Percentiles rank a stretch among this genome's conserved stretches.
Conservation (phyloP, 805 yeast genomes). For the Pichia californica region DNA sequence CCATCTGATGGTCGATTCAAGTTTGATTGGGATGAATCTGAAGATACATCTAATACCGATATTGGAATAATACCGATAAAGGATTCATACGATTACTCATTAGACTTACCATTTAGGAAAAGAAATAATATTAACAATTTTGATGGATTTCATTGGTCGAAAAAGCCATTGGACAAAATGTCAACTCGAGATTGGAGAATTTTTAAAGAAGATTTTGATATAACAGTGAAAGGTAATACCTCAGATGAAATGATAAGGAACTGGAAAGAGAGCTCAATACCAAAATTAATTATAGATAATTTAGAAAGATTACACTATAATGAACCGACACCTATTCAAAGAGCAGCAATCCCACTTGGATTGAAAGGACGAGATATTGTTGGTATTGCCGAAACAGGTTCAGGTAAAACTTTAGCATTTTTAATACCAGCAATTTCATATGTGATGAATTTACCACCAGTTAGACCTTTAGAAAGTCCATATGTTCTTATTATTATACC, state of each 20-base stretch:
- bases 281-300: constrained; percentile 29
- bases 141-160: constrained; percentile 50
- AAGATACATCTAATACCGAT: constrained; percentile 51
- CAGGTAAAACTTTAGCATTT: constrained; percentile 88
- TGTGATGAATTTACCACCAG: constrained; percentile 39
- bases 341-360: constrained; percentile 78
- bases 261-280: constrained; percentile 64
- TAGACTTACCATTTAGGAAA: constrained; percentile 9
- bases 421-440: constrained; percentile 64
- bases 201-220: constrained; percentile 69
- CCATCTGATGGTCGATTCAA: constrained; percentile 36
- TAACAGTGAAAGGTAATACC: constrained; percentile 47
- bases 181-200: constrained; percentile 84
- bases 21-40: constrained; percentile 64
- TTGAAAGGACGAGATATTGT: constrained; percentile 56
- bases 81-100: constrained; percentile 20
- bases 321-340: constrained; percentile 85
- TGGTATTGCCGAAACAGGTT: constrained; percentile 95
- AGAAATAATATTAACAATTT: neutral
- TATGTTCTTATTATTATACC: constrained; percentile 79
- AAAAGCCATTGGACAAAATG: constrained; percentile 62
- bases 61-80: constrained; percentile 28
- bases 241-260: constrained; percentile 55
- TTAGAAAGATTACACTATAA: constrained; percentile 37
- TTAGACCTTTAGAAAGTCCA: constrained; percentile 56